Percentiles rank a stretch among this genome's conserved stretches.
Evolutionary conservation across 129 eudicot genomes (phyloP).

Genomic region (Oenanthe sinensis): DNA sequence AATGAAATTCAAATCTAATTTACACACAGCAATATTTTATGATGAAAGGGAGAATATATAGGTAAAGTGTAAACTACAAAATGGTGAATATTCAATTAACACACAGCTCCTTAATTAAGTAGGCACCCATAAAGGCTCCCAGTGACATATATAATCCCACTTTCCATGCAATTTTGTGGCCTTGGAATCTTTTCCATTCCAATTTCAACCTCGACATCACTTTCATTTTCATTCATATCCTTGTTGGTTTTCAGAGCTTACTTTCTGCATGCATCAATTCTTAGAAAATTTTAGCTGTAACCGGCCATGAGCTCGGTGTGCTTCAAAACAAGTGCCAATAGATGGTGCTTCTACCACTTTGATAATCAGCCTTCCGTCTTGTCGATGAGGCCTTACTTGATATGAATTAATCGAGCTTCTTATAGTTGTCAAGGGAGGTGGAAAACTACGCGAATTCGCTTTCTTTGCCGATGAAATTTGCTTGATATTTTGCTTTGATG

Average conservation of each 20-base stretch:
- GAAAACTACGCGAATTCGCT: conserved; percentile 34
- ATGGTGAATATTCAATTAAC: background rate
- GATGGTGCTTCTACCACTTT: conserved; percentile 45
- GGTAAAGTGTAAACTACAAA: background rate
- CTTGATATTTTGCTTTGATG: conserved; percentile 5
- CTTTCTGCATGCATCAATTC: conserved; percentile 13
- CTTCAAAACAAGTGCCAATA: conserved; percentile 26
- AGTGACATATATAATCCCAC: conserved; percentile 21
- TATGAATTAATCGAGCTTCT: conserved; percentile 45
- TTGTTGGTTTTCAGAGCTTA: background rate
- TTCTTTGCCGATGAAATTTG: conserved; percentile 13
- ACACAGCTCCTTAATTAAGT: conserved; percentile 1
- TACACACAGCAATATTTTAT: too few relatives aligned
- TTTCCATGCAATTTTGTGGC: conserved; percentile 70
- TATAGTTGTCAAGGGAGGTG: conserved; percentile 81
- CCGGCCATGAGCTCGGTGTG: conserved; percentile 65
- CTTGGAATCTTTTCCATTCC: conserved; percentile 39
- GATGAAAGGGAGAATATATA: background rate
- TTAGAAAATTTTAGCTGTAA: conserved; percentile 36
- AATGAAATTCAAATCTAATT: too few relatives aligned
- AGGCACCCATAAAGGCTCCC: conserved; percentile 40
- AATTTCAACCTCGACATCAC: conserved; percentile 27
- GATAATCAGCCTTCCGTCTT: conserved; percentile 61
- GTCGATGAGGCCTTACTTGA: conserved; percentile 42
- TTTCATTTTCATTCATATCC: conserved; percentile 13